Conservation (phyloP, 2,329 filamentous ascomycete genomes). For the Didymosphaeria variabile region DNA sequence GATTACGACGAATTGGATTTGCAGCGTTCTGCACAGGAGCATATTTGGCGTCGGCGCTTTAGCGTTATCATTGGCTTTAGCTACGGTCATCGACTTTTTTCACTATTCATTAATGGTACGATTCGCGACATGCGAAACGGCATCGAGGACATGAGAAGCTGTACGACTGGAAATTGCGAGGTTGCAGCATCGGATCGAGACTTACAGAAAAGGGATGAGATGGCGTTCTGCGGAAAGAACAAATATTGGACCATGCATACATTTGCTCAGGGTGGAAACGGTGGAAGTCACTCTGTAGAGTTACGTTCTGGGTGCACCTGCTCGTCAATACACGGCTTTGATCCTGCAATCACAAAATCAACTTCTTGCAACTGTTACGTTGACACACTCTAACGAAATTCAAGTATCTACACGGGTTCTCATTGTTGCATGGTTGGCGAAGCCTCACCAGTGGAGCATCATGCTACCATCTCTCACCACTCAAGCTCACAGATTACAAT, state of each 20-base stretch:
- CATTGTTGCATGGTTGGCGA: not conserved
- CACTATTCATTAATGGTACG: not conserved
- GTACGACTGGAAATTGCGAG: too few species aligned
- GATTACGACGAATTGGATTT: not conserved
- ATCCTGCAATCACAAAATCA: not conserved
- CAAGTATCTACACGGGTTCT: not conserved
- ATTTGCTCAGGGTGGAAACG: not conserved
- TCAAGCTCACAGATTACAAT: not conserved
- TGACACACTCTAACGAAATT: not conserved
- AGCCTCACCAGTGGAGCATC: not conserved
- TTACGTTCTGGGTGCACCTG: not conserved
- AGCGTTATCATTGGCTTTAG: not conserved
- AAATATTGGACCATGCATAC: not conserved
- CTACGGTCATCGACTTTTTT: not conserved
- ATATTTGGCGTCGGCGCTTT: conserved; percentile 5
- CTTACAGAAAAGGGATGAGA: not conserved
- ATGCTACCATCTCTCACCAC: not conserved
- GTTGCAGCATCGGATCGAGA: too few species aligned
- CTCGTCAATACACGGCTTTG: not conserved
- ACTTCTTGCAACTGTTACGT: not conserved
- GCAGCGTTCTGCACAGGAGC: conserved; percentile 6
- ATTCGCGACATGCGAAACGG: not conserved
- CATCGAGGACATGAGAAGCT: not conserved
- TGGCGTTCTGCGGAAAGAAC: not conserved
- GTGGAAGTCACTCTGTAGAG: not conserved